Evolutionary conservation across 768 basidiomycete genomes (phyloP).

Genomic region (Kwoniella sp.): DNA sequence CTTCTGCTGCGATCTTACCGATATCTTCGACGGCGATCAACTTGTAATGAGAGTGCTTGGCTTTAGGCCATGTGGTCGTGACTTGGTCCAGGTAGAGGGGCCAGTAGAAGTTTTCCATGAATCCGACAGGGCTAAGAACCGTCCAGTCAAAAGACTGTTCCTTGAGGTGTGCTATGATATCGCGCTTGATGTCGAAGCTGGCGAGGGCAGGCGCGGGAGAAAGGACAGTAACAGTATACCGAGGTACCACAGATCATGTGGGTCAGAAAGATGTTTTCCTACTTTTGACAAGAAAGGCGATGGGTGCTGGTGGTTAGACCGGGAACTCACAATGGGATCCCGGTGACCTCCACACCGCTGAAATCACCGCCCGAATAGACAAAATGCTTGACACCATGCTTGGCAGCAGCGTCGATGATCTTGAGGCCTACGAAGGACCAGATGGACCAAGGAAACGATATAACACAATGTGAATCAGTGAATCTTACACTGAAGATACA

Average conservation of each 20-base stretch:
- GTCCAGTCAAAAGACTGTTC: slow-evolving; percentile 9
- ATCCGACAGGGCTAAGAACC: slow-evolving; percentile 20
- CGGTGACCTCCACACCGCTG: slow-evolving; percentile 14
- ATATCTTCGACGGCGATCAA: slow-evolving; percentile 21
- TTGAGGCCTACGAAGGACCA: not conserved
- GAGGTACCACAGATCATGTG: too few relatives aligned
- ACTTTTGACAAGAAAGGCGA: too few relatives aligned
- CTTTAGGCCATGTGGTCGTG: slow-evolving; percentile 17
- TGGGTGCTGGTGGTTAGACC: too few relatives aligned
- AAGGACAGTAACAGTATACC: too few relatives aligned
- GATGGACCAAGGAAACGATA: too few relatives aligned
- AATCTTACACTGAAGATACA: too few relatives aligned
- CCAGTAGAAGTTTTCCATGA: slow-evolving; percentile 24
- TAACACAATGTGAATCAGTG: too few relatives aligned
- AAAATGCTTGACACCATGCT: slow-evolving; percentile 27
- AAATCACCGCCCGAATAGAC: slow-evolving; percentile 25
- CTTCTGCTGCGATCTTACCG: slow-evolving; percentile 19
- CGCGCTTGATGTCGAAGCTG: slow-evolving; percentile 23
- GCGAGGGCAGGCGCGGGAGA: too few relatives aligned
- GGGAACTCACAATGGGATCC: slow-evolving; percentile 16
- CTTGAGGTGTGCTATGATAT: slow-evolving; percentile 10
- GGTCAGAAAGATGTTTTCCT: too few relatives aligned
- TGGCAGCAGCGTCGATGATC: slow-evolving; percentile 13
- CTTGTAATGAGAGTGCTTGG: slow-evolving; percentile 3
- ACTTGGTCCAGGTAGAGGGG: slow-evolving; percentile 15